Conservation (phyloP, 1,284 basidiomycete species). For the Mycosarcoma mackinlayi region DNA sequence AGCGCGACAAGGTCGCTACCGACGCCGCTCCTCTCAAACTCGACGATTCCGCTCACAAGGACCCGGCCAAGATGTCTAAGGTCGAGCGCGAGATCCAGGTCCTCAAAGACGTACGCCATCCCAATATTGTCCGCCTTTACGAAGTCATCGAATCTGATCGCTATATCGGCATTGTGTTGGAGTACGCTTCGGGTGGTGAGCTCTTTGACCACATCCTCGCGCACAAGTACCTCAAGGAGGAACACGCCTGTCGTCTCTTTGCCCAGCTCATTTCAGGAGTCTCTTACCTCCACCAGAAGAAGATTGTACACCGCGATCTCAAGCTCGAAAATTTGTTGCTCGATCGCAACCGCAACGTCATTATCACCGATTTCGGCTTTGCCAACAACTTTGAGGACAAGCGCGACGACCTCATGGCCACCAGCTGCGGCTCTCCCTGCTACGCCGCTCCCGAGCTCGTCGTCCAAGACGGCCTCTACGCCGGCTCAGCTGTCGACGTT, state of each 20-base stretch:
- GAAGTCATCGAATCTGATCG: constrained; percentile 99
- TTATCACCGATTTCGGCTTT: constrained; percentile 99
- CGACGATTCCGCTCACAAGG: constrained; percentile 45
- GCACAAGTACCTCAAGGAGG: constrained; percentile 94
- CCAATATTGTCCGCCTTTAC: constrained; percentile 97
- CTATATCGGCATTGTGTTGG: constrained; percentile 99
- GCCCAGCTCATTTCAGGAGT: constrained; percentile 98
- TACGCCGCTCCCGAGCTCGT: constrained; percentile 99
- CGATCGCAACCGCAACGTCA: constrained; percentile 96
- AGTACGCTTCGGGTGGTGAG: constrained; percentile 95
- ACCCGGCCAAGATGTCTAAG: constrained; percentile 83
- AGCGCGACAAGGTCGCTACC: constrained; percentile 89
- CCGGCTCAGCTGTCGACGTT: constrained; percentile 98
- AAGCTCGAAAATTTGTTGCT: constrained; percentile 98
- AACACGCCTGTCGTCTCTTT: constrained; percentile 94
- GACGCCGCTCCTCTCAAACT: constrained; percentile 67
- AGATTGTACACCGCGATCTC: constrained; percentile 98
- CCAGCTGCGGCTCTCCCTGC: constrained; percentile 95
- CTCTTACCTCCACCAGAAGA: constrained; percentile 98
- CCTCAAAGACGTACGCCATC: constrained; percentile 89
- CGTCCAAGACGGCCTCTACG: constrained; percentile 95
- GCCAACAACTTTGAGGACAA: constrained; percentile 88
- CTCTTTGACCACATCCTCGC: constrained; percentile 99
- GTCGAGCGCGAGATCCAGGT: constrained; percentile 98
- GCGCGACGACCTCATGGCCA: constrained; percentile 96